phyloP scores from a whole-genome alignment of 768 basidiomycete species.

The Pulveroboletus frians region DNA sequence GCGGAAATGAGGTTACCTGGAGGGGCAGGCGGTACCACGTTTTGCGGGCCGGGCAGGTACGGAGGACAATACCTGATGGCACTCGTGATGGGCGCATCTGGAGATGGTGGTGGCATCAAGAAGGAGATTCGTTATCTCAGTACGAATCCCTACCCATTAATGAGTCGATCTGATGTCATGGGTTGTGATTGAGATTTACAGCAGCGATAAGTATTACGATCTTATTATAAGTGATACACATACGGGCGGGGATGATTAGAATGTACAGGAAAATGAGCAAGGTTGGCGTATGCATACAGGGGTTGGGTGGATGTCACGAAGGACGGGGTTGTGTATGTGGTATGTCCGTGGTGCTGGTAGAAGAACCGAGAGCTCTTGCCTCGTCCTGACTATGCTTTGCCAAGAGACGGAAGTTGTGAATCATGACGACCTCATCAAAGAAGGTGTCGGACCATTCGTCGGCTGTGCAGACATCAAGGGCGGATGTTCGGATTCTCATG shows the following conservation, averaged over 20 bases:
- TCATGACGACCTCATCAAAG: conserved; percentile 58
- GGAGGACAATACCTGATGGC: conserved; percentile 21
- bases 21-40: conserved; percentile 77
- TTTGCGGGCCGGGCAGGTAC: conserved; percentile 66
- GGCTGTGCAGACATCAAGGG: conserved; percentile 37
- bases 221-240: conserved; percentile 32
- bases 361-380: conserved; percentile 27
- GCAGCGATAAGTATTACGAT: conserved; percentile 26
- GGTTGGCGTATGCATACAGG: conserved; percentile 27
- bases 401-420: conserved; percentile 45
- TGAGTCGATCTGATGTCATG: conserved; percentile 21
- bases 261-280: conserved; percentile 32
- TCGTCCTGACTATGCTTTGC: conserved; percentile 36
- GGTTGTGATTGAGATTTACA: conserved; percentile 23
- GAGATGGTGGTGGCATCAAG: conserved; percentile 20
- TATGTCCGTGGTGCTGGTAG: conserved; percentile 22
- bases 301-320: conserved; percentile 25
- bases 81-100: conserved; percentile 22
- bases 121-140: conserved; percentile 8
- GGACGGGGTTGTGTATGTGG: conserved; percentile 13
- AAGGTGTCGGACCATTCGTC: conserved; percentile 57
- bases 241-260: conserved; percentile 29
- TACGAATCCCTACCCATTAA: conserved; percentile 13
- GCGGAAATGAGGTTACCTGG: conserved; percentile 83
- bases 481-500: conserved; percentile 45